Evolutionary conservation across 768 basidiomycete species (phyloP), one percentile per base, ranked within the genome.

Genomic region (Antrodiella citrinella): DNA sequence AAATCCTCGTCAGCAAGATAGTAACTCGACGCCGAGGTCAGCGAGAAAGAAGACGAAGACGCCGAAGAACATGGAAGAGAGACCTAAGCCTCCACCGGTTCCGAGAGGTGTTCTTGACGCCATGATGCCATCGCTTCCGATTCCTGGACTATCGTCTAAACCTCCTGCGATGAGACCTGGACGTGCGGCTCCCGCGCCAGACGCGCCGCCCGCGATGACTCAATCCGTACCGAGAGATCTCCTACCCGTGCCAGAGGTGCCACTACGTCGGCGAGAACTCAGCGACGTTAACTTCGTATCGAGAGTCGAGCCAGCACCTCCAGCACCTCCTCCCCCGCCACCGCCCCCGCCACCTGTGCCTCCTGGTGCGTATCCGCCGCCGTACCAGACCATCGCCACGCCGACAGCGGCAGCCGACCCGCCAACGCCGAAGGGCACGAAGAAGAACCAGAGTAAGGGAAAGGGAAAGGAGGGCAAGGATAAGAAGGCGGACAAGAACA

Each of bases 221-320:
- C n/a, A n/a, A n/a, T n/a, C n/a, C n/a, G n/a, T n/a, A n/a, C 42
- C 42, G 18, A 44, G 22, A 11, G 7, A 44, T 7, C 22, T 44
- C 42, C 42, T 44, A 11, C 18, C 18, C 18, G 42, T 19, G 18
- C 22, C 18, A 21, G 42, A 9, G 9, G 18, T 19, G 42, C 9
- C 43, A 15, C 18, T n/a, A 22, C 51, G 12, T 5, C 40, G 13
- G 26, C 35, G 20, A 44, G 7, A 40, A 35, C 25, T 44, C 19
- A 26, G 18, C 20, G 50, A 51, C 22, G 47, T 51, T 38, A 57
- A 60, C 51, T 58, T 59, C 51, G 49, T 62, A 7, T 59, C 58
- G 23, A 25, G 59, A 43, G 60, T 57, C 39, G 50, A 54, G 4
- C 45, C 60, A 2, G 35, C 44, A 7, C 18, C 39, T 7, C 18